Conservation (phyloP, 2,329 filamentous ascomycete genomes). For the Aureobasidium lini region DNA sequence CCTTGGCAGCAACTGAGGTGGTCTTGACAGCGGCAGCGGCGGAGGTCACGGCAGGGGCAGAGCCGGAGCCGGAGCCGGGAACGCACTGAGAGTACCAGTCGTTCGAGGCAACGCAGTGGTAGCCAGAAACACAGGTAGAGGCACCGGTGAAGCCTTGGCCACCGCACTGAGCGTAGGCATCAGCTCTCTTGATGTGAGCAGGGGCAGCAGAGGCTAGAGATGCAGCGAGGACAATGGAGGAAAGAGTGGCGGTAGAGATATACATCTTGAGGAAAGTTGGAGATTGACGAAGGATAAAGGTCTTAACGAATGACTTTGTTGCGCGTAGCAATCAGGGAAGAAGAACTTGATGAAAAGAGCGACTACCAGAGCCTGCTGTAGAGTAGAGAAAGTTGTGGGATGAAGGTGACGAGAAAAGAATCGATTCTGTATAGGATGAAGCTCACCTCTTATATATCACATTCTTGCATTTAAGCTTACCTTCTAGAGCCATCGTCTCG, state of each 20-base stretch:
- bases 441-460: background rate
- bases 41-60: background rate
- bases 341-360: conserved; percentile 1
- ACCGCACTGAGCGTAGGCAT: conserved; percentile 19
- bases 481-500: background rate
- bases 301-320: conserved; percentile 10
- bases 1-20: conserved; percentile 1
- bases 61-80: background rate
- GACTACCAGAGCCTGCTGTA: conserved; percentile 12
- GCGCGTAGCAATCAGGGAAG: conserved; percentile 1
- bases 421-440: background rate
- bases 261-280: conserved; percentile 1
- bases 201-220: conserved; percentile 8
- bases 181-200: background rate
- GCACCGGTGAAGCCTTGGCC: conserved; percentile 31
- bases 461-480: background rate
- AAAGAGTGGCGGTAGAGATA: conserved; percentile 10
- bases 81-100: conserved; percentile 31
- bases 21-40: background rate
- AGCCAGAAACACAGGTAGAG: conserved; percentile 28
- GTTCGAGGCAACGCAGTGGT: conserved; percentile 28
- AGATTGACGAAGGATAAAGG: conserved; percentile 1
- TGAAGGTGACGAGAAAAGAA: conserved; percentile 4
- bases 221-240: conserved; percentile 6
- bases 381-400: conserved; percentile 11